These are phyloP conservation scores for Phytophthora chlamydospora DNA, from an alignment of 352 stramenopile genomes.

Conservation along the genomic window DNA sequence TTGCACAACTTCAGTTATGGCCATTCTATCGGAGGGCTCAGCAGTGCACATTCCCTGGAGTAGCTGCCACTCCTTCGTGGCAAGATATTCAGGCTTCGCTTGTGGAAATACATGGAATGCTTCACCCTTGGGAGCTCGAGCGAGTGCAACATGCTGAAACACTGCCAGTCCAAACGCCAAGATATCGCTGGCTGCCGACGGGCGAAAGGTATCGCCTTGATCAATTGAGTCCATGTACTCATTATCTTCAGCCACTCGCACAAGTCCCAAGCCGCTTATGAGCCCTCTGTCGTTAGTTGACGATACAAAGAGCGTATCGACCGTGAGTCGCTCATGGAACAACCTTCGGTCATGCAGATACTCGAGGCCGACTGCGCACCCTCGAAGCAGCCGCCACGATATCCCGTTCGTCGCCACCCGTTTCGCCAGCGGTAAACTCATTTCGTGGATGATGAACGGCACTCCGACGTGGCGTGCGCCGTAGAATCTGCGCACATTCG, in stretches of 20 bases:
- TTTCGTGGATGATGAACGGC: not conserved
- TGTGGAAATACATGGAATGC: not conserved
- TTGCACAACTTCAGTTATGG: not conserved
- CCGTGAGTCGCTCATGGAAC: not conserved
- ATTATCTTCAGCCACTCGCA: no score
- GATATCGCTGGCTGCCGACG: no score
- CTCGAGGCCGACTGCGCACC: not conserved
- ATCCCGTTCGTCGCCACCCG: no score
- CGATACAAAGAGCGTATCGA: not conserved
- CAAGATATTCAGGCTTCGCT: not conserved
- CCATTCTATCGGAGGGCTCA: conserved; percentile 1
- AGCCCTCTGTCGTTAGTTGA: no score
- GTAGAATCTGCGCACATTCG: conserved; percentile 16
- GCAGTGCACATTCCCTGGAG: conserved; percentile 1
- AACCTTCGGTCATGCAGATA: conserved; percentile 1
- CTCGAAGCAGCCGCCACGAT: not conserved
- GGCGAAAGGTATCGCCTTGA: no score
- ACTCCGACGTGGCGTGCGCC: conserved; percentile 21
- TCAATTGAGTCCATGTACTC: no score
- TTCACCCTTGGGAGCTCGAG: no score
- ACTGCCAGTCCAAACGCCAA: no score
- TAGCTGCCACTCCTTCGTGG: not conserved
- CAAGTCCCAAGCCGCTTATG: no score
- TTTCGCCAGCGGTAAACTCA: not conserved
- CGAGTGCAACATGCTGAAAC: no score